Percentiles rank a stretch among this genome's conserved stretches.
Conservation (phyloP, 495 filamentous ascomycete species). For the Hyaloscypha variabilis region DNA sequence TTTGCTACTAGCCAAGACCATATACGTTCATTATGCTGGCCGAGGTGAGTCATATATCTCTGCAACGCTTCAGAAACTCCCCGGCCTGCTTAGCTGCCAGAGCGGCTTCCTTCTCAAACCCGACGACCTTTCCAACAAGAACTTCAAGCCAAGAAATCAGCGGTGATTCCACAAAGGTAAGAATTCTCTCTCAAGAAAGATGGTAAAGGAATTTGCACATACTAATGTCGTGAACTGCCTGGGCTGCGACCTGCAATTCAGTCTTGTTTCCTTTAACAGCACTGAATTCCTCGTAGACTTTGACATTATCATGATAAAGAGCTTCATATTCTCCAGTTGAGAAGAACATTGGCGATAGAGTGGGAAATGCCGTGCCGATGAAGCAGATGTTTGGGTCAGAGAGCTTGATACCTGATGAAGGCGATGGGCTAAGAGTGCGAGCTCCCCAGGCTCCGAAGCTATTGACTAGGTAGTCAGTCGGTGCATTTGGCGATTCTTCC, state of each 20-base stretch:
- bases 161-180: not conserved
- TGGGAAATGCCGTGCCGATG: not conserved
- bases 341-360: conserved; percentile 20
- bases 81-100: conserved; percentile 11
- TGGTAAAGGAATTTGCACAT: not conserved
- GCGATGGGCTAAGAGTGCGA: not conserved
- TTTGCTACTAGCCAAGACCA: too few relatives aligned
- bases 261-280: conserved; percentile 15
- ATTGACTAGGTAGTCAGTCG: conserved; percentile 32
- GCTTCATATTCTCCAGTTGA: conserved; percentile 25
- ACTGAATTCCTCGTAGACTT: conserved; percentile 11
- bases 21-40: too few relatives aligned
- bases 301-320: conserved; percentile 22
- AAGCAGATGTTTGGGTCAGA: not conserved
- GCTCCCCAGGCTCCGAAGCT: conserved; percentile 19
- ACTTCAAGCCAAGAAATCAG: conserved; percentile 2
- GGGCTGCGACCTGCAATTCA: conserved; percentile 24
- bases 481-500: conserved; percentile 22
- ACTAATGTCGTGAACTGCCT: conserved; percentile 30
- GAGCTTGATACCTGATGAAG: not conserved
- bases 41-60: too few relatives aligned
- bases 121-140: conserved; percentile 27
- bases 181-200: not conserved
- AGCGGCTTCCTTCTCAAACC: conserved; percentile 28
- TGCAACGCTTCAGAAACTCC: not conserved